Conservation (phyloP, 2,329 filamentous ascomycete genomes). For the Trichoderma lentiforme region DNA sequence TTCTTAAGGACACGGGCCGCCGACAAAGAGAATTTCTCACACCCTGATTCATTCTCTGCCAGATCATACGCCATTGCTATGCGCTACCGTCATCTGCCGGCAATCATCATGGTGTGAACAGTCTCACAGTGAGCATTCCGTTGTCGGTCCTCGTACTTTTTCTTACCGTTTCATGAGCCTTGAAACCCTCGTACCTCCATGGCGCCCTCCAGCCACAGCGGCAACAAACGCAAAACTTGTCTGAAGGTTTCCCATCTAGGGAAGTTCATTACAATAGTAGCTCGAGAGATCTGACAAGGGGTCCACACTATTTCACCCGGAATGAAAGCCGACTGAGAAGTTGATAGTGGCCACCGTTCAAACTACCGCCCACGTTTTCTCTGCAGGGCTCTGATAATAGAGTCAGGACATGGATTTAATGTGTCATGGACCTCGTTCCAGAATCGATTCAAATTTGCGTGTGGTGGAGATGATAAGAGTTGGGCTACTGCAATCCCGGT, state of each 20-base stretch:
- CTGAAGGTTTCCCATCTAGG: slow-evolving; percentile 25
- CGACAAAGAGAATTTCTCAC: neutral
- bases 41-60: slow-evolving; percentile 1
- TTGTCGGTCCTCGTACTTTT: slow-evolving; percentile 3
- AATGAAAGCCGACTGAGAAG: slow-evolving; percentile 6
- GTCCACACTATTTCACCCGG: slow-evolving; percentile 1
- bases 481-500: slow-evolving; percentile 8
- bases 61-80: slow-evolving; percentile 14
- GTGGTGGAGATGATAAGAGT: slow-evolving; percentile 14
- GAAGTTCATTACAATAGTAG: slow-evolving; percentile 17
- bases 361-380: neutral
- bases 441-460: slow-evolving; percentile 4
- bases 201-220: slow-evolving; percentile 12
- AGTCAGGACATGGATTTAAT: slow-evolving; percentile 16
- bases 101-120: neutral
- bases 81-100: slow-evolving; percentile 11
- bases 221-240: slow-evolving; percentile 27
- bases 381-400: neutral
- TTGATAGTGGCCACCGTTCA: neutral
- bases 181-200: slow-evolving; percentile 9
- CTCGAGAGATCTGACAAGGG: slow-evolving; percentile 13
- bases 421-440: slow-evolving; percentile 24
- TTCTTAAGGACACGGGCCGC: slow-evolving; percentile 4
- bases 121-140: slow-evolving; percentile 17
- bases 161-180: neutral